Evolutionary conservation across 139 green algal species (phyloP).

Genomic region (Raphidocelis subcapitata): DNA sequence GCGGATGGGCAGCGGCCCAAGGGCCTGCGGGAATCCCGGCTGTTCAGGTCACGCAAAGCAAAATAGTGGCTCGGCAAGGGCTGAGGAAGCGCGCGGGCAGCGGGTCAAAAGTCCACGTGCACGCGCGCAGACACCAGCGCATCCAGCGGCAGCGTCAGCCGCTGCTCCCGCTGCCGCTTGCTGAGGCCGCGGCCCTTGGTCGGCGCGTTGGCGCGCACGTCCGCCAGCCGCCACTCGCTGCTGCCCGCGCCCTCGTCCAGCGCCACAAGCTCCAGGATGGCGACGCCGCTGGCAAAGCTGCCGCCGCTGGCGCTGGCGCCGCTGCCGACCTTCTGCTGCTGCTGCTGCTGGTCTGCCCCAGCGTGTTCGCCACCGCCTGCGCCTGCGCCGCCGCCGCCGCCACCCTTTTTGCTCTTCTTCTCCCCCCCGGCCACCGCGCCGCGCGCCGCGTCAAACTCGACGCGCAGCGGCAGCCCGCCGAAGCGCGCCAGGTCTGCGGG

Average conservation of each 20-base stretch:
- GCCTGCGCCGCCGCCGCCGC: not conserved
- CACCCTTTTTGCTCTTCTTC: not conserved
- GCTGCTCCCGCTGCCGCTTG: slow-evolving; percentile 51
- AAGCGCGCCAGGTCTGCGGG: slow-evolving; percentile 56
- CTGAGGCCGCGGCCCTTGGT: slow-evolving; percentile 59
- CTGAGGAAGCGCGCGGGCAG: too few relatives aligned
- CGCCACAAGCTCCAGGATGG: slow-evolving; percentile 36
- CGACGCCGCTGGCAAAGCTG: not conserved
- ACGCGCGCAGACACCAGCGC: slow-evolving; percentile 49
- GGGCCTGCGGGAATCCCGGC: too few relatives aligned
- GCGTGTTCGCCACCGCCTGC: slow-evolving; percentile 23
- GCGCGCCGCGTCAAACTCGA: slow-evolving; percentile 28
- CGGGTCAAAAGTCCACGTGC: slow-evolving; percentile 65
- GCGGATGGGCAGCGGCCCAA: too few relatives aligned
- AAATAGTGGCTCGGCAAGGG: too few relatives aligned
- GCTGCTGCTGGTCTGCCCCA: too few relatives aligned
- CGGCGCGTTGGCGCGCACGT: slow-evolving; percentile 59
- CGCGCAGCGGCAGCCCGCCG: slow-evolving; percentile 54
- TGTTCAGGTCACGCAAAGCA: too few relatives aligned
- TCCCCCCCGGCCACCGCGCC: not conserved
- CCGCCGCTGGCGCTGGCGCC: not conserved
- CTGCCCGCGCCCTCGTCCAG: slow-evolving; percentile 34
- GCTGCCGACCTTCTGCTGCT: too few relatives aligned
- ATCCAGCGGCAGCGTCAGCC: slow-evolving; percentile 35
- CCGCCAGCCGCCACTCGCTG: slow-evolving; percentile 56